Conservation (phyloP, 257 asterid species). For the Gentiana straminea region DNA sequence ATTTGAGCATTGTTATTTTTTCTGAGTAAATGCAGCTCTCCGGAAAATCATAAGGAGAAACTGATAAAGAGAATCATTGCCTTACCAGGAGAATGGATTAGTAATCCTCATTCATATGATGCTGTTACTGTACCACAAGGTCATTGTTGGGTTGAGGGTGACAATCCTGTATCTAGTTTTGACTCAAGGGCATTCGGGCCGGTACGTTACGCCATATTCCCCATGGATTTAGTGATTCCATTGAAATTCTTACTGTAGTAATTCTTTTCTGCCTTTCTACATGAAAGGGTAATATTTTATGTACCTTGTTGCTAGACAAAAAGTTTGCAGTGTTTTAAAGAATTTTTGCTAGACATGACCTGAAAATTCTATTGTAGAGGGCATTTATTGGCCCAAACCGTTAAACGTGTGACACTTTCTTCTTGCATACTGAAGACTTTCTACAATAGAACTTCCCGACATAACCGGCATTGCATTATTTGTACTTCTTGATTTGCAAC, state of each 20-base stretch:
- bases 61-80: conserved; percentile 67
- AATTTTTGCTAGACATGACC: background rate
- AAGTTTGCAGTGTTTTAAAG: no score
- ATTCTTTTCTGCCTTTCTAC: background rate
- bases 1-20: background rate
- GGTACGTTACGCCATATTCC: conserved; percentile 26
- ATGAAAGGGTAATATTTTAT: no score
- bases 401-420: no score
- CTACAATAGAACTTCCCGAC: no score
- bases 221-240: background rate
- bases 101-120: conserved; percentile 34
- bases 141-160: conserved; percentile 96
- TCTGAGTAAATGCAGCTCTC: conserved; percentile 44
- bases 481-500: no score
- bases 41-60: conserved; percentile 48
- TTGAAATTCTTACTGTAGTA: background rate
- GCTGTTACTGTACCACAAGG: conserved; percentile 64
- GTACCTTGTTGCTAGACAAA: no score
- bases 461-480: no score
- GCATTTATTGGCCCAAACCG: no score
- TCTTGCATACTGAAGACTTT: no score
- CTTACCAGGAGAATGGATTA: conserved; percentile 79
- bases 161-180: conserved; percentile 56
- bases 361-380: background rate
- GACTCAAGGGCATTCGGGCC: conserved; percentile 84